Conservation (phyloP, 75 land plant species). For the Azolla pinnata region DNA sequence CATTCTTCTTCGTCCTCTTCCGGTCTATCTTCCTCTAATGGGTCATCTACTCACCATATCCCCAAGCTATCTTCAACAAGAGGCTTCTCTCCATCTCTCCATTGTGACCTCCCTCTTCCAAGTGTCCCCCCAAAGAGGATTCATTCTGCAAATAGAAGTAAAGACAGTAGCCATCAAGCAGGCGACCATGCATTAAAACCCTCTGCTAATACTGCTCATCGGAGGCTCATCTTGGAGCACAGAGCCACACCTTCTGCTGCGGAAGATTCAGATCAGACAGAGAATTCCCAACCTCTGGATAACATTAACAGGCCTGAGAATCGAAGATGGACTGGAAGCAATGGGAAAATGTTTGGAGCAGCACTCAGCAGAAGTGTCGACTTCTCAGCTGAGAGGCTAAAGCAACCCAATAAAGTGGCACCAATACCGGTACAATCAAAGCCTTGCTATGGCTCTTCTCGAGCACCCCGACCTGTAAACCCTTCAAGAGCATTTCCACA, state of each 20-base stretch:
- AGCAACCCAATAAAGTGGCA: constrained; percentile 3
- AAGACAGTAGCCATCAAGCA: constrained; percentile 1
- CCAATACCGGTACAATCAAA: constrained; percentile 10
- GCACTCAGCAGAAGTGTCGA: constrained; percentile 26
- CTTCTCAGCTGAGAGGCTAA: constrained; percentile 17
- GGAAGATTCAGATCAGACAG: constrained; percentile 22
- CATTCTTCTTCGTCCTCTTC: too few relatives aligned
- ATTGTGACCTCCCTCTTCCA: too few relatives aligned
- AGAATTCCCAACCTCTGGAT: constrained; percentile 25
- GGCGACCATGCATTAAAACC: constrained; percentile 25
- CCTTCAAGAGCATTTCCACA: constrained; percentile 10
- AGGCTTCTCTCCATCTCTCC: too few relatives aligned
- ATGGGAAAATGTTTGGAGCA: constrained; percentile 15
- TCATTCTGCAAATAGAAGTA: neutral
- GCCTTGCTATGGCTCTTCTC: constrained; percentile 13
- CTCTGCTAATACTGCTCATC: constrained; percentile 19
- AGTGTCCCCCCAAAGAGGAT: neutral
- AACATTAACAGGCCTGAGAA: constrained; percentile 17
- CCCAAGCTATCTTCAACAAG: too few relatives aligned
- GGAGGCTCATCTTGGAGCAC: constrained; percentile 10
- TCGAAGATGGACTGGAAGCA: constrained; percentile 29
- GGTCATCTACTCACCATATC: too few relatives aligned
- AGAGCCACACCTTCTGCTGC: constrained; percentile 19
- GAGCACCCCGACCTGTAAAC: constrained; percentile 6
- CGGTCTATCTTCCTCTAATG: too few relatives aligned